Evolutionary conservation across 2,329 filamentous ascomycete genomes (phyloP).

Genomic region (Emmonsiellopsis sp.): DNA sequence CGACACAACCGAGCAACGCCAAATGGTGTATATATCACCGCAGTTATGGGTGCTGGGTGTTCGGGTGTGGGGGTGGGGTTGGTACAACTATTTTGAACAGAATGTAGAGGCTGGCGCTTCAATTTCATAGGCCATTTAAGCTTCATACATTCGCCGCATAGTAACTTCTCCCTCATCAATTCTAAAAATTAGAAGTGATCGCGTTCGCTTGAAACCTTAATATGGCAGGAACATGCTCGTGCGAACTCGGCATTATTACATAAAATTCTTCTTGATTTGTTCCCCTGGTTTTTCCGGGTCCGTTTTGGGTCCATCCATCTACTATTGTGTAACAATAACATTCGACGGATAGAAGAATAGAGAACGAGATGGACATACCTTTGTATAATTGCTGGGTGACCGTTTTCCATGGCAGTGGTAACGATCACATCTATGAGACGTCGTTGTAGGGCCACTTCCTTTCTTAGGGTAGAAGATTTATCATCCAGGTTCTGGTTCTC

Average conservation of each 20-base stretch:
- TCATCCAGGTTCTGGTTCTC: constrained; percentile 48
- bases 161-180: neutral
- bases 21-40: neutral
- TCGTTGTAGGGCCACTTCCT: constrained; percentile 49
- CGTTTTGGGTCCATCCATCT: constrained; percentile 22
- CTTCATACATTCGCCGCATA: constrained; percentile 4
- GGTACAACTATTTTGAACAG: constrained; percentile 3
- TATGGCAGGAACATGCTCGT: constrained; percentile 13
- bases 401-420: constrained; percentile 33
- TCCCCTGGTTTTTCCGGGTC: neutral
- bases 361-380: constrained; percentile 35
- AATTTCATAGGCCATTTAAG: constrained; percentile 3
- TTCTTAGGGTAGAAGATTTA: constrained; percentile 47
- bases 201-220: constrained; percentile 23
- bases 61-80: neutral
- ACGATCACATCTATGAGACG: constrained; percentile 47
- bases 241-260: constrained; percentile 26
- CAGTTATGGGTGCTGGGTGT: neutral
- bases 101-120: constrained; percentile 1
- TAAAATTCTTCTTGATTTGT: constrained; percentile 15
- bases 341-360: constrained; percentile 8
- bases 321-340: constrained; percentile 19
- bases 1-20: neutral
- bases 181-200: constrained; percentile 8
- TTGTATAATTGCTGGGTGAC: constrained; percentile 39